phyloP scores from a whole-genome alignment of 148 eudicot species.

The Rhododendron vialii region DNA sequence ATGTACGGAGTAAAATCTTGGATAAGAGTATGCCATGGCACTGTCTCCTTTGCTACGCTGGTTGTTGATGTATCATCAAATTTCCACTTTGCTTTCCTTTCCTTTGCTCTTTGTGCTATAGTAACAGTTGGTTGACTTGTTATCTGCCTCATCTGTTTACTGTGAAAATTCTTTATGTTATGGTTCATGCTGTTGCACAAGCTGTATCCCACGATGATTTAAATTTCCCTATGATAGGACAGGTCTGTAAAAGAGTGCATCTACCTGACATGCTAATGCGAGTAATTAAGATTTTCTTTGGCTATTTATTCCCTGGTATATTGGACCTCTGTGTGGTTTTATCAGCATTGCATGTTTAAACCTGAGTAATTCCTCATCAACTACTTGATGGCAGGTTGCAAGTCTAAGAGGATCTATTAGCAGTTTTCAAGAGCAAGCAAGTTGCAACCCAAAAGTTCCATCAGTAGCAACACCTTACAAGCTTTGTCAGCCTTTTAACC shows the following conservation, averaged over 20 bases:
- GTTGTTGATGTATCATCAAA: background rate
- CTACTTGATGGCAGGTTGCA: constrained; percentile 56
- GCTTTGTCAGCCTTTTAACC: constrained; percentile 72
- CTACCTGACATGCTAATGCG: background rate
- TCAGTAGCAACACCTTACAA: constrained; percentile 55
- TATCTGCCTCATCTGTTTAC: background rate
- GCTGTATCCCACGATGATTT: background rate
- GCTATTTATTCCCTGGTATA: background rate
- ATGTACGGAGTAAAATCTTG: background rate
- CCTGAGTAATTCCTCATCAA: background rate
- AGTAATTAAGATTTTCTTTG: background rate
- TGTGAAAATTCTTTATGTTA: background rate
- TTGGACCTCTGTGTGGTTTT: background rate
- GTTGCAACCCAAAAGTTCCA: constrained; percentile 54
- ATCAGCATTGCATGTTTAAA: background rate
- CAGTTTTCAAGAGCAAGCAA: constrained; percentile 91
- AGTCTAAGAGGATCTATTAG: constrained; percentile 91
- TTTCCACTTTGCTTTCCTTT: background rate
- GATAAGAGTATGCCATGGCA: background rate
- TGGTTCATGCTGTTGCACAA: background rate
- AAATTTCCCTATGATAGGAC: background rate
- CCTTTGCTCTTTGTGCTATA: background rate
- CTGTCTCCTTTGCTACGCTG: background rate
- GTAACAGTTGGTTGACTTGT: background rate
- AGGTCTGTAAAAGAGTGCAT: background rate